phyloP scores from a whole-genome alignment of 176 grass and related monocot species.

The Coix lacrymajobi region DNA sequence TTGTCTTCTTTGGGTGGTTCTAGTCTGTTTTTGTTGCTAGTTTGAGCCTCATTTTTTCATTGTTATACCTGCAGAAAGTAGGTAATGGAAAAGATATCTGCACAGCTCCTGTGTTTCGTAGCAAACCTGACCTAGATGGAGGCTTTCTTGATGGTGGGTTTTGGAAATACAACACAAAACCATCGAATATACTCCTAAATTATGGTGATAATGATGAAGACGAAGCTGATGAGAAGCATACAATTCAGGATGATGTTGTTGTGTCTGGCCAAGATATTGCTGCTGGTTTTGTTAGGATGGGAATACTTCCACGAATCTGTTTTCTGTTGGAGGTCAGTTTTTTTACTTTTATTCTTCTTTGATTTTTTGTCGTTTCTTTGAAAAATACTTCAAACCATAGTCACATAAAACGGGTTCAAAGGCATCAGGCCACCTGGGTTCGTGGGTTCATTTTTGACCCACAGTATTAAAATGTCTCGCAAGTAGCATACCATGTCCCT shows the following conservation, averaged over 20 bases:
- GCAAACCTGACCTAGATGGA: slow-evolving; percentile 62
- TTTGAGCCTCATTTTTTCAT: slow-evolving; percentile 12
- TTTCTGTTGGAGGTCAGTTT: slow-evolving; percentile 75
- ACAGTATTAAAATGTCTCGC: too few relatives aligned
- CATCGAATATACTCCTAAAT: slow-evolving; percentile 64
- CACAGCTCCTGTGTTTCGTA: slow-evolving; percentile 85
- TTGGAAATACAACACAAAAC: slow-evolving; percentile 95
- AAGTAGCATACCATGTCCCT: too few relatives aligned
- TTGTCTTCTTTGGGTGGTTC: background rate
- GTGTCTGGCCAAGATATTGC: slow-evolving; percentile 91
- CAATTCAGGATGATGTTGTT: slow-evolving; percentile 77
- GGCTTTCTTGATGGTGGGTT: slow-evolving; percentile 86
- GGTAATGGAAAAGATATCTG: slow-evolving; percentile 52
- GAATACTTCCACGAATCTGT: slow-evolving; percentile 79
- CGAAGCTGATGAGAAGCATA: slow-evolving; percentile 68
- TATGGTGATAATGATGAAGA: slow-evolving; percentile 52
- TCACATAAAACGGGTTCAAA: too few relatives aligned
- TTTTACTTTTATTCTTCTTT: background rate
- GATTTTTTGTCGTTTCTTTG: background rate
- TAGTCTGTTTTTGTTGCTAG: background rate
- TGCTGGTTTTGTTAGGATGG: slow-evolving; percentile 95
- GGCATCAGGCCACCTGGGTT: too few relatives aligned
- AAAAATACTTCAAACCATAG: slow-evolving; percentile 5
- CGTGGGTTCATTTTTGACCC: too few relatives aligned
- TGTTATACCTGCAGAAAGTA: slow-evolving; percentile 53